Evolutionary conservation across 305 asterid species (phyloP), one percentile per base, ranked within the genome.

Genomic region (Coffea humblotiana): DNA sequence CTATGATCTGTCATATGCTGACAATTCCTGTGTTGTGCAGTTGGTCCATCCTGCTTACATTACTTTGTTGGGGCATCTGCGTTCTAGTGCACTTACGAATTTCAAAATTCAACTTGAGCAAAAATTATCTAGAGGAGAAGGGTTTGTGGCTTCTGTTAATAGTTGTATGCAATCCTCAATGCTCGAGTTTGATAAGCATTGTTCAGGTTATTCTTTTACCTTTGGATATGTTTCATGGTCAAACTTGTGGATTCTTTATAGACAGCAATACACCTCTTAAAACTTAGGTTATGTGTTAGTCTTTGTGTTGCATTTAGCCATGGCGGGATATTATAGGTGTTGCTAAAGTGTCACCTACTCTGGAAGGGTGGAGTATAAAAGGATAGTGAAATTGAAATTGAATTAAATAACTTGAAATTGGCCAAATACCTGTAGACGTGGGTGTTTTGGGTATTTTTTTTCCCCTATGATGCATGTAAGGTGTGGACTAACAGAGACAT

Each of bases 121-220:
- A 77, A 77, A 76, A 76, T 75, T 90, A 83, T 67, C 51, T 66
- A 70, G 77, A 78, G 95, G 95, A 74, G 86, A 86, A 88, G 88
- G 89, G 58, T 92, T 92, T 84, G 91, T 89, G 67, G 88, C 88
- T 71, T 84, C 91, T 48, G 92, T 87, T 80, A 86, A 80, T 79
- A 75, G 45, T 61, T 88, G 89, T 90, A 76, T 78, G 40, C 84
- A 65, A 72, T 87, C 86, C 69, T 81, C 86, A 49, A 82, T 89
- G 83, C 79, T 80, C n/a, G 85, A 85, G 85, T 92, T 90, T 80
- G 93, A 90, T 64, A 76, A 52, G 72, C 90, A 88, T 56, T 90
- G 85, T 87, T 81, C 87, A 89, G 95, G 93, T 92, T 80, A 78
- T 64, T 32, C 51, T 21, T 58, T 23, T 19, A 58, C 23, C 23